These are phyloP conservation scores for Talaromyces sp. DNA, from an alignment of 2,329 filamentous ascomycete genomes.

Conservation along the genomic window DNA sequence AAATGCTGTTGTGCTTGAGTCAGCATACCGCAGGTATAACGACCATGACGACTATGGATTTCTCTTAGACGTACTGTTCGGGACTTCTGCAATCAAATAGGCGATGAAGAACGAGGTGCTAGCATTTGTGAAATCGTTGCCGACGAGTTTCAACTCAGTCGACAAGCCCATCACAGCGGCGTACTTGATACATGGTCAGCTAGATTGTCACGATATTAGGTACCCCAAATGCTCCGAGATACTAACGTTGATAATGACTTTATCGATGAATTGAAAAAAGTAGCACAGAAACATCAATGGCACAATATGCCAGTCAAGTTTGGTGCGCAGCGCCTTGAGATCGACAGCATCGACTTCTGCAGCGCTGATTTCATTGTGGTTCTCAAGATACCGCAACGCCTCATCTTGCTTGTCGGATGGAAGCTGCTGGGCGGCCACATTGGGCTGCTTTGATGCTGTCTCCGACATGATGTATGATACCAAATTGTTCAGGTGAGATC, in stretches of 20 bases:
- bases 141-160: constrained; percentile 52
- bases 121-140: constrained; percentile 61
- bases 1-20: constrained; percentile 41
- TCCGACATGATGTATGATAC: constrained; percentile 5
- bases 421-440: constrained; percentile 4
- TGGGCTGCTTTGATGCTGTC: background rate
- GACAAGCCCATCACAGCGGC: constrained; percentile 63
- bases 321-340: constrained; percentile 49
- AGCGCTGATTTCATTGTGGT: constrained; percentile 28
- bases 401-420: constrained; percentile 23
- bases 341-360: constrained; percentile 32
- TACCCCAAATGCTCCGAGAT: background rate
- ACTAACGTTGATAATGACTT: constrained; percentile 58
- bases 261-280: constrained; percentile 62
- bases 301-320: constrained; percentile 58
- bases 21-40: background rate
- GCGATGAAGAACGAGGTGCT: constrained; percentile 63
- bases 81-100: constrained; percentile 57
- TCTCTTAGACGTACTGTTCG: constrained; percentile 47
- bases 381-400: constrained; percentile 38
- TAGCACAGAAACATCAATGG: constrained; percentile 61
- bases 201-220: background rate
- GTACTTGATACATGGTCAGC: constrained; percentile 47
- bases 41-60: background rate
- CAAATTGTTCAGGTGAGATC: background rate